Conservation (phyloP, 495 filamentous ascomycete genomes). For the Tetracladium setigerum region DNA sequence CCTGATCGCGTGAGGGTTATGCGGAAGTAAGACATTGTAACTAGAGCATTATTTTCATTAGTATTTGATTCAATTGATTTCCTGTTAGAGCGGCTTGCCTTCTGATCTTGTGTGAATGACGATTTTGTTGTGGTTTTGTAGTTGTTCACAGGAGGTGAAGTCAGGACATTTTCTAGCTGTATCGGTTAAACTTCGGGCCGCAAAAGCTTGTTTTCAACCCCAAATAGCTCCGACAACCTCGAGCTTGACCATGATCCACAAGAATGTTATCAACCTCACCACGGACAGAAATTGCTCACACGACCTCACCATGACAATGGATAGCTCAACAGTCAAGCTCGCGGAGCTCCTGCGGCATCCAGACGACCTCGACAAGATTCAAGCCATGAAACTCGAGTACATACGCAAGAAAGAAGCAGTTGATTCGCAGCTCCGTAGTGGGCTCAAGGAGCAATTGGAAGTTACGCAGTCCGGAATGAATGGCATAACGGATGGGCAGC, state of each 20-base stretch:
- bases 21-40: constrained; percentile 82
- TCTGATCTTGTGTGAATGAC: background rate
- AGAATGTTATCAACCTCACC: constrained; percentile 11
- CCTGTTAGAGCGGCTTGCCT: background rate
- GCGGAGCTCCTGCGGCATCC: constrained; percentile 64
- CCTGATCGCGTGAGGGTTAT: constrained; percentile 89
- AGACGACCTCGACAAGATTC: constrained; percentile 94
- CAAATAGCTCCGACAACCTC: background rate
- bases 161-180: too few relatives aligned
- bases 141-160: too few relatives aligned
- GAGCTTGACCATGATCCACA: constrained; percentile 6
- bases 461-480: constrained; percentile 87
- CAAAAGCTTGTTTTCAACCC: background rate
- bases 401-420: constrained; percentile 86
- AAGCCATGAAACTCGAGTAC: constrained; percentile 84
- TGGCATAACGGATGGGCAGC: constrained; percentile 77
- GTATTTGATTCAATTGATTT: background rate
- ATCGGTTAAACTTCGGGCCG: too few relatives aligned
- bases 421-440: constrained; percentile 80
- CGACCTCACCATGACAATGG: constrained; percentile 29
- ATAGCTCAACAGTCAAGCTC: constrained; percentile 57
- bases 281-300: background rate
- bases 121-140: background rate
- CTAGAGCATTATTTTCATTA: constrained; percentile 1
- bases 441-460: constrained; percentile 83